A percentile compares a stretch with the other conserved stretches of the same genome.
phyloP scores from a whole-genome alignment of 2,329 filamentous ascomycete species.

The Aureobasidium sp. region DNA sequence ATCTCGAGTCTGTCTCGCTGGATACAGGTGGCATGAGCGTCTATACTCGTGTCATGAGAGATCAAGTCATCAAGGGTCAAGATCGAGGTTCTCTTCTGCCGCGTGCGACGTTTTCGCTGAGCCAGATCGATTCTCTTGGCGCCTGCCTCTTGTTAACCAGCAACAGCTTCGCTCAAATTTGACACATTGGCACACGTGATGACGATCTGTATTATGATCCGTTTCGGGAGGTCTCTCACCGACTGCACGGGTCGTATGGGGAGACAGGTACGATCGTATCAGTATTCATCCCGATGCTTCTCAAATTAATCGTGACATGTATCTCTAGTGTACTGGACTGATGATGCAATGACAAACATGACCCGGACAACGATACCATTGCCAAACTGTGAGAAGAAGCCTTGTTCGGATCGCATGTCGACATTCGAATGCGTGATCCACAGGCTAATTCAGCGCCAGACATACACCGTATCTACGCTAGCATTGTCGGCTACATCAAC shows the following conservation, averaged over 20 bases:
- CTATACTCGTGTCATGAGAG: background rate
- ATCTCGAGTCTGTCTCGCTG: background rate
- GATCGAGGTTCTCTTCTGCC: background rate
- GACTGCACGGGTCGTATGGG: background rate
- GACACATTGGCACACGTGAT: background rate
- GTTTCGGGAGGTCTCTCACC: background rate
- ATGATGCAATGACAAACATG: background rate
- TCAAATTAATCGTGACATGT: background rate
- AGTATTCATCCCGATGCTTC: background rate
- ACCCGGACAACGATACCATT: background rate
- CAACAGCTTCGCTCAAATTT: too few species aligned
- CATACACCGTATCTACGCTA: too few species aligned
- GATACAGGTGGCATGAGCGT: background rate
- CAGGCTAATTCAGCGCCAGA: too few species aligned
- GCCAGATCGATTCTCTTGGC: too few species aligned
- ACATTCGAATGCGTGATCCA: too few species aligned
- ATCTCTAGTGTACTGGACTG: background rate
- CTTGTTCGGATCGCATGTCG: too few species aligned
- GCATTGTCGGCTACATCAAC: too few species aligned
- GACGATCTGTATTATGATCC: background rate
- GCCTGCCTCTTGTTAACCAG: too few species aligned
- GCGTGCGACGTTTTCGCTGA: background rate
- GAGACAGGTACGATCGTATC: background rate
- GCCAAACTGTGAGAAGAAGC: too few species aligned
- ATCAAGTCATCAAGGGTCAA: background rate